phyloP scores from a whole-genome alignment of 2,329 filamentous ascomycete species.

The Alternaria brassicae region DNA sequence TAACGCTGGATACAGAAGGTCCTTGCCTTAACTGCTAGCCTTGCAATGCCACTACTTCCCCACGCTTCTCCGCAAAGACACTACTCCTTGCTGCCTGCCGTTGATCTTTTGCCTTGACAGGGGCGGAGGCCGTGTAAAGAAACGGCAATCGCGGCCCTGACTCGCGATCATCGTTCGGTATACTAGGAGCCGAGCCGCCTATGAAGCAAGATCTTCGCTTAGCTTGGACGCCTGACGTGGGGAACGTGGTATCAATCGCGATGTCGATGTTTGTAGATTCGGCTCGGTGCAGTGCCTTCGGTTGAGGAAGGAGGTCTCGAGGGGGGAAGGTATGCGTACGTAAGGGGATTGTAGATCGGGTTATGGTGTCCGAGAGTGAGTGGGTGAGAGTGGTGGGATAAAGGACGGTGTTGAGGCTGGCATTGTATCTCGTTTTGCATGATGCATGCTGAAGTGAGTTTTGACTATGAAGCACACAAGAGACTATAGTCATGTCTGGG shows the following conservation, averaged over 20 bases:
- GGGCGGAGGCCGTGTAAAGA: neutral
- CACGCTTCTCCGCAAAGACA: slow-evolving; percentile 16
- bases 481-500: neutral
- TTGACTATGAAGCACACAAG: neutral
- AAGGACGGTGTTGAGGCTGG: neutral
- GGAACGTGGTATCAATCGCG: neutral
- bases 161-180: neutral
- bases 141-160: neutral
- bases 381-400: neutral
- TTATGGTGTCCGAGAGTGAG: neutral
- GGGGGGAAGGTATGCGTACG: neutral
- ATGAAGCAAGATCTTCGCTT: slow-evolving; percentile 8
- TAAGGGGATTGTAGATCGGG: neutral
- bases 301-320: neutral
- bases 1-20: slow-evolving; percentile 10
- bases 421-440: neutral
- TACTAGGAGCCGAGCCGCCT: slow-evolving; percentile 1
- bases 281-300: neutral
- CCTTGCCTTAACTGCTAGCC: slow-evolving; percentile 1
- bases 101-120: slow-evolving; percentile 10
- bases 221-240: neutral
- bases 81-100: neutral
- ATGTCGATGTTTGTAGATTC: neutral
- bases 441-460: neutral
- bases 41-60: slow-evolving; percentile 9